Evolutionary conservation across 192 early-diverging fungal genomes (phyloP).

Genomic region (Phlyctochytrium arcticum): DNA sequence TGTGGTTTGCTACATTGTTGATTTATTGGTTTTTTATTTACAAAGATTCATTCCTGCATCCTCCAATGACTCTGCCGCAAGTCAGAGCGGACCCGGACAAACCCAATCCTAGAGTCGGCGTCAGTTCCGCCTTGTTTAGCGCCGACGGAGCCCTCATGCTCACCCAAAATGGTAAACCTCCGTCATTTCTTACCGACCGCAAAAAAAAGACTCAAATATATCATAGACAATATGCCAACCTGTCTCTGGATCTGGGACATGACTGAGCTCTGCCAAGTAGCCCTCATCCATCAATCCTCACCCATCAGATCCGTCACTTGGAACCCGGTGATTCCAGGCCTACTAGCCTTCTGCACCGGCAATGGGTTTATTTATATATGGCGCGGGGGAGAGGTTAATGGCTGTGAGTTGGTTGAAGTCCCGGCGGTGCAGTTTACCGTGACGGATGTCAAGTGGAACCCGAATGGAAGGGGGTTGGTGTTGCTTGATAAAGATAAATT

Average conservation of each 20-base stretch:
- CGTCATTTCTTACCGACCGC: neutral
- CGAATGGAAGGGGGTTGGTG: slow-evolving; percentile 63
- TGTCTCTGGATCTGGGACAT: slow-evolving; percentile 76
- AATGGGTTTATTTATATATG: slow-evolving; percentile 62
- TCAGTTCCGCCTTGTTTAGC: slow-evolving; percentile 66
- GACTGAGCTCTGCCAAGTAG: slow-evolving; percentile 33
- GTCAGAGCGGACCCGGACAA: slow-evolving; percentile 62
- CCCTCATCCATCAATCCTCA: slow-evolving; percentile 55
- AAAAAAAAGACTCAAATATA: neutral
- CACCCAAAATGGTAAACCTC: slow-evolving; percentile 66
- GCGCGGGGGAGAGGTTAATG: slow-evolving; percentile 29
- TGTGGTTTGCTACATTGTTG: neutral
- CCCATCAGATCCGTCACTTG: slow-evolving; percentile 57
- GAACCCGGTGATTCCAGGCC: slow-evolving; percentile 56
- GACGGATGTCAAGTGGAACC: slow-evolving; percentile 59
- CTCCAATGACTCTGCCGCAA: slow-evolving; percentile 54
- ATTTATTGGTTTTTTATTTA: neutral
- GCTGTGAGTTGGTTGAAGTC: slow-evolving; percentile 46
- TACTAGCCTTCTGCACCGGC: slow-evolving; percentile 60
- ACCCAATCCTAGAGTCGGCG: slow-evolving; percentile 68
- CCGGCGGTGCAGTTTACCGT: slow-evolving; percentile 47
- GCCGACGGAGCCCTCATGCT: slow-evolving; percentile 53
- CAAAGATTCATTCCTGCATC: slow-evolving; percentile 51
- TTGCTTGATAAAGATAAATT: slow-evolving; percentile 75
- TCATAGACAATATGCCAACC: slow-evolving; percentile 69